Percentiles rank a stretch among this genome's conserved stretches.
phyloP scores from a whole-genome alignment of 768 basidiomycete genomes.

The Phylloporus arenicola region DNA sequence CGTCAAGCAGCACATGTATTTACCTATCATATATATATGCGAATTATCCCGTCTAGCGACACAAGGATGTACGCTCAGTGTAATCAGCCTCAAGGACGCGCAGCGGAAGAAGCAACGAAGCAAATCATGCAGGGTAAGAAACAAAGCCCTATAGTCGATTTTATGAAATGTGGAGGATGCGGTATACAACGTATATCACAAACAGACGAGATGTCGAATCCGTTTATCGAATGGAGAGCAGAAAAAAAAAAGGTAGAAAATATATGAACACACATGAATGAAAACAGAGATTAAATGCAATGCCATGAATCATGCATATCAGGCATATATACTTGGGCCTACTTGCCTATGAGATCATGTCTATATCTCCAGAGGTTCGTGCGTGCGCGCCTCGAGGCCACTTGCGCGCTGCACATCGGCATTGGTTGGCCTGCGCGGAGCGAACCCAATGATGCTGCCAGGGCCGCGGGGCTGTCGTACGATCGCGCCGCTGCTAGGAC shows the following conservation, averaged over 20 bases:
- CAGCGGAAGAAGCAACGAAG: neutral
- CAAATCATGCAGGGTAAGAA: constrained; percentile 1
- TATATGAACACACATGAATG: constrained; percentile 10
- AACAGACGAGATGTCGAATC: constrained; percentile 3
- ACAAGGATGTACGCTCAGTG: too few relatives aligned
- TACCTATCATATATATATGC: constrained; percentile 20
- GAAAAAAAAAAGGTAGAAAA: constrained; percentile 3
- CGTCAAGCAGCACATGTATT: constrained; percentile 23
- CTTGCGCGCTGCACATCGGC: constrained; percentile 46
- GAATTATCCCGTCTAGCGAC: constrained; percentile 1
- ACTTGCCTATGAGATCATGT: constrained; percentile 16
- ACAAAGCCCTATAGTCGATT: constrained; percentile 8
- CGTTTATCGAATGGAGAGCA: constrained; percentile 15
- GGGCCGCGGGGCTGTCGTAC: constrained; percentile 85
- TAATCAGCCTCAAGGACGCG: constrained; percentile 5
- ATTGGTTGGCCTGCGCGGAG: constrained; percentile 42
- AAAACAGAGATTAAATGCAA: constrained; percentile 21
- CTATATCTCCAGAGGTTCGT: constrained; percentile 83
- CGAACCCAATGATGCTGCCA: constrained; percentile 63
- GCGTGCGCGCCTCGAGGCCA: constrained; percentile 77
- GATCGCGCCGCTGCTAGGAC: constrained; percentile 44
- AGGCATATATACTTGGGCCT: constrained; percentile 21
- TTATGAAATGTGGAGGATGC: constrained; percentile 16
- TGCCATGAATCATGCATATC: constrained; percentile 19
- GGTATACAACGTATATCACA: constrained; percentile 26